Evolutionary conservation across 352 stramenopile species (phyloP), one percentile per base, ranked within the genome.

Genomic region (Pythium vanterpoolii): DNA sequence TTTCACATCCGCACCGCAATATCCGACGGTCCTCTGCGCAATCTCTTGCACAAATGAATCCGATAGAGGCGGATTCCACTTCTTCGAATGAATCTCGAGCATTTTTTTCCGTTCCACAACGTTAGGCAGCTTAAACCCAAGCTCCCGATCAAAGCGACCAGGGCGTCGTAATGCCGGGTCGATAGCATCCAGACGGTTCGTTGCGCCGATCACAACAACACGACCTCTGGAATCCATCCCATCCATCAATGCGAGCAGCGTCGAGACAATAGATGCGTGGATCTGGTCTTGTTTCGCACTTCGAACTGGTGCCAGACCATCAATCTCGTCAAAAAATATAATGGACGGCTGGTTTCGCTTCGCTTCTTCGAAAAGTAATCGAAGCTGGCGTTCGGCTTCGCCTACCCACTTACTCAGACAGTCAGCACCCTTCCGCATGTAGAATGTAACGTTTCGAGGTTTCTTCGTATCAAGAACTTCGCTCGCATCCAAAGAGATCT

Each of bases 171-270:
- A 68, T 13, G 97, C 96, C 6, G 91, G 86, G 70, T 99, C 97
- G 34, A 99, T 94, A 3, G 87, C 87, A 69, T 96, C 90, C 7
- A 98, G 77, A n/a, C 96, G 83, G 64, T 99, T 99, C 0, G 97
- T 99, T 5, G 97, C 97, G 16, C 89, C 97, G 55, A 99, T 93
- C n/a, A 99, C 96, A 24, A 99, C 81, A 1, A 99, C 96, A 27
- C 95, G 93, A 46, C 82, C 83, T 18, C 86, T 82, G 0, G 74
- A 74, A 55, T 93, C 82, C 67, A 95, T 87, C 6, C 92, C 92
- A 49, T 98, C 92, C 90, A 98, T 98, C 19, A 97, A 70, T 26
- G 91, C 92, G 16, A 98, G 68, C 56, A 98, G 65, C 4, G 92
- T 98, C 5, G 91, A 97, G 26, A 98, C 89, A 33, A 98, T 96